Evolutionary conservation across 495 filamentous ascomycete genomes (phyloP).

Genomic region (Penicillium pulvis): DNA sequence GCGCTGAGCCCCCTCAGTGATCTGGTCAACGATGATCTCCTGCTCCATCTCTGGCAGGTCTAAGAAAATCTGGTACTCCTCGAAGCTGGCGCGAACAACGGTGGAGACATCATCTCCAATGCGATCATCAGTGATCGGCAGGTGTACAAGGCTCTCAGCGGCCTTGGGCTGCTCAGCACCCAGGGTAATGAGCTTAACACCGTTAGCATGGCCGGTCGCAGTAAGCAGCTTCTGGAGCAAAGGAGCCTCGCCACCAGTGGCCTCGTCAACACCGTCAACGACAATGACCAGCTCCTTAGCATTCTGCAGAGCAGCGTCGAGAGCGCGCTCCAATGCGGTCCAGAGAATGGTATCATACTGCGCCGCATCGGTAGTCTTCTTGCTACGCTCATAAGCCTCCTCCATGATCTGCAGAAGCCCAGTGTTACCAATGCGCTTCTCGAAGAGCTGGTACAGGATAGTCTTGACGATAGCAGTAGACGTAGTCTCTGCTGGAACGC

Average conservation of each 20-base stretch:
- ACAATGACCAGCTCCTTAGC: conserved; percentile 39
- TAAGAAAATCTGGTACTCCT: conserved; percentile 15
- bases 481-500: conserved; percentile 29
- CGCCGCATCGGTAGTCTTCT: conserved; percentile 20
- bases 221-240: conserved; percentile 28
- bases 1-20: conserved; percentile 36
- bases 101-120: conserved; percentile 30
- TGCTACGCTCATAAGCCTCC: conserved; percentile 33
- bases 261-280: conserved; percentile 41
- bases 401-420: conserved; percentile 36
- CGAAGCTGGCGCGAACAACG: conserved; percentile 26
- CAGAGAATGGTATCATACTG: conserved; percentile 33
- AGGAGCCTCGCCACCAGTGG: conserved; percentile 29
- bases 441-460: conserved; percentile 40
- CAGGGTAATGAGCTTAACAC: conserved; percentile 35
- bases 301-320: conserved; percentile 29
- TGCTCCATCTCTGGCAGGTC: conserved; percentile 26
- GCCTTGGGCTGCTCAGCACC: conserved; percentile 29
- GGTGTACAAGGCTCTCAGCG: conserved; percentile 15
- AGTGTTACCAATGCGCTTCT: conserved; percentile 41
- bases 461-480: conserved; percentile 30
- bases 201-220: conserved; percentile 26
- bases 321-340: conserved; percentile 22
- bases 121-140: conserved; percentile 24
- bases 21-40: conserved; percentile 36